Evolutionary conservation across 768 basidiomycete species (phyloP).

Genomic region (Leccinum sublutescens): DNA sequence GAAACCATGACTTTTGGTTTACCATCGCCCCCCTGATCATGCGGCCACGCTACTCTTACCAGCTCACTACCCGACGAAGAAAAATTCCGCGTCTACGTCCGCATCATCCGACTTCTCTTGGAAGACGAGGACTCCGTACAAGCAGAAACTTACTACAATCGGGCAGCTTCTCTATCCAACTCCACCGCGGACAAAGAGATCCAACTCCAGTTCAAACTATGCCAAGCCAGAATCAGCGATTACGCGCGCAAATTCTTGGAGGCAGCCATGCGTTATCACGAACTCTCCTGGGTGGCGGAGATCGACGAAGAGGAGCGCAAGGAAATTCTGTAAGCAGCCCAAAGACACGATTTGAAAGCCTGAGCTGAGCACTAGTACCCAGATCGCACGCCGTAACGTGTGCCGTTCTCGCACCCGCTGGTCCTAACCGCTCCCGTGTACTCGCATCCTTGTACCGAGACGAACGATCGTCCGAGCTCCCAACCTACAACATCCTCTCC

Average conservation of each 20-base stretch:
- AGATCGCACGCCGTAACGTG: slow-evolving; percentile 93
- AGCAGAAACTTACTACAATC: slow-evolving; percentile 98
- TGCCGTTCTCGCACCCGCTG: slow-evolving; percentile 94
- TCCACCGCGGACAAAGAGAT: slow-evolving; percentile 77
- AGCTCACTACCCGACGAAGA: slow-evolving; percentile 76
- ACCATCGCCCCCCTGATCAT: slow-evolving; percentile 7
- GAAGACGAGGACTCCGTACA: slow-evolving; percentile 97
- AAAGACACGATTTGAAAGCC: neutral
- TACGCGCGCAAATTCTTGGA: slow-evolving; percentile 91
- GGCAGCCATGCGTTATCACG: slow-evolving; percentile 91
- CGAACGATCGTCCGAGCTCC: slow-evolving; percentile 78
- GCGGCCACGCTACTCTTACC: neutral
- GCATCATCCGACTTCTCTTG: slow-evolving; percentile 89
- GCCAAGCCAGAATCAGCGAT: slow-evolving; percentile 93
- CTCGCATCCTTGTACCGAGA: slow-evolving; percentile 93
- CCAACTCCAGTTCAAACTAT: slow-evolving; percentile 82
- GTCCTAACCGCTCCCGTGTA: slow-evolving; percentile 91
- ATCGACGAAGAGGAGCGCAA: slow-evolving; percentile 93
- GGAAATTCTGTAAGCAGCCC: slow-evolving; percentile 74
- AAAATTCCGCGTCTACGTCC: slow-evolving; percentile 86
- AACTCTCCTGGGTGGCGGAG: slow-evolving; percentile 85
- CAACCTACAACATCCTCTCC: slow-evolving; percentile 85
- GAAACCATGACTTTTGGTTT: slow-evolving; percentile 11
- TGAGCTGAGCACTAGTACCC: slow-evolving; percentile 12
- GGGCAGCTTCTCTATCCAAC: slow-evolving; percentile 87